Percentiles rank a stretch among this genome's conserved stretches.
Conservation (phyloP, 768 basidiomycete species). For the Hirschioporus abietinus region DNA sequence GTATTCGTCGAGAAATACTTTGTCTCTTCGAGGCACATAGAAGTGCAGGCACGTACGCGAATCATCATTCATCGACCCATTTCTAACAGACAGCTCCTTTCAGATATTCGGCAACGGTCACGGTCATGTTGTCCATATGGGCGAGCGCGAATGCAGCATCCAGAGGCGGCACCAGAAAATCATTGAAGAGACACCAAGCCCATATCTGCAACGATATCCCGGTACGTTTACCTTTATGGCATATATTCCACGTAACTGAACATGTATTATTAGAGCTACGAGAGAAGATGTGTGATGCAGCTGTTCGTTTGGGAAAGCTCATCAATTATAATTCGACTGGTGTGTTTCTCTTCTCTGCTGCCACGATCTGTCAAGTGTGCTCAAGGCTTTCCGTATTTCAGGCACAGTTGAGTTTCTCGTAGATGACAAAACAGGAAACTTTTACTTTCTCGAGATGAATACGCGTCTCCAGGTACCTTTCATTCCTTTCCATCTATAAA, state of each 20-base stretch:
- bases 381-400: conserved; percentile 16
- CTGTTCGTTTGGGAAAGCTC: conserved; percentile 39
- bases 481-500: not conserved
- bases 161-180: conserved; percentile 71
- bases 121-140: conserved; percentile 55
- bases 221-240: conserved; percentile 24
- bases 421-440: conserved; percentile 43
- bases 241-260: not conserved
- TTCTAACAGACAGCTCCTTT: not conserved
- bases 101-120: conserved; percentile 61
- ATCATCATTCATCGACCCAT: not conserved
- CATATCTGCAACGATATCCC: conserved; percentile 42
- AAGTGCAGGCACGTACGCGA: conserved; percentile 46
- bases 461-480: conserved; percentile 49
- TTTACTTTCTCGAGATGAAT: conserved; percentile 73
- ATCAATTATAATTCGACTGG: conserved; percentile 59
- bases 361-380: too few relatives aligned
- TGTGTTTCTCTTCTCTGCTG: conserved; percentile 17
- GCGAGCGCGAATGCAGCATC: conserved; percentile 66
- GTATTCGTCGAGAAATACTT: conserved; percentile 61
- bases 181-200: conserved; percentile 64
- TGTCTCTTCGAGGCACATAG: conserved; percentile 52
- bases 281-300: conserved; percentile 45
- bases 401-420: conserved; percentile 69
- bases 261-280: conserved; percentile 31